These are phyloP conservation scores for Quercus suber DNA, from an alignment of 306 rosid genomes.

Conservation along the genomic window DNA sequence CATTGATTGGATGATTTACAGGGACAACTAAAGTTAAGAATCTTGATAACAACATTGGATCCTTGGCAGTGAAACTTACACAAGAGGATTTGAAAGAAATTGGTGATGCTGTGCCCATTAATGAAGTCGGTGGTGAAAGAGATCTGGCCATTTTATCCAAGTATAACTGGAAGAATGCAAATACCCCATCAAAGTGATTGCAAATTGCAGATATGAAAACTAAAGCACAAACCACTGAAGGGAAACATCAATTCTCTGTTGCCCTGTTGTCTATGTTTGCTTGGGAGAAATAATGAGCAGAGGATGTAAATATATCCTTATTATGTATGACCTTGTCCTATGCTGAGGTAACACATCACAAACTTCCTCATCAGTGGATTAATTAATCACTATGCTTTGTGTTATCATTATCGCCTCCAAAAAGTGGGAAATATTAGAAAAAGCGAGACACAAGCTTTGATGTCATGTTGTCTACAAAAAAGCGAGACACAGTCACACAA, in stretches of 20 bases:
- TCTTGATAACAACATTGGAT: conserved; percentile 58
- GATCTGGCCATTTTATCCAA: conserved; percentile 28
- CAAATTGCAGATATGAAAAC: neutral
- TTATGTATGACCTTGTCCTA: too few species aligned
- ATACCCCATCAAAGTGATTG: conserved; percentile 47
- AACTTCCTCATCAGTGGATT: too few species aligned
- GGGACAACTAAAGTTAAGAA: conserved; percentile 63
- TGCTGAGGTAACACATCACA: too few species aligned
- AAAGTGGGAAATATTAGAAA: too few species aligned
- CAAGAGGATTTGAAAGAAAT: conserved; percentile 50
- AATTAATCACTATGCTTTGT: too few species aligned
- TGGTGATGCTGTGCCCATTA: conserved; percentile 51
- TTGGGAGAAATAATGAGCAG: too few species aligned
- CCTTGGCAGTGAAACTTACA: conserved; percentile 56
- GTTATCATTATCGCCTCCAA: too few species aligned
- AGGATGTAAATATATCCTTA: too few species aligned
- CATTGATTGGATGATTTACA: conserved; percentile 24
- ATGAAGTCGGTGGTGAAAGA: conserved; percentile 50
- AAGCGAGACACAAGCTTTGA: too few species aligned
- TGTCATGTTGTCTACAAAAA: too few species aligned
- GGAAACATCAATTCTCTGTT: too few species aligned
- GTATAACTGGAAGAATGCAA: conserved; percentile 46
- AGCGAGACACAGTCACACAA: conserved; percentile 20
- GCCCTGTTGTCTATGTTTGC: too few species aligned
- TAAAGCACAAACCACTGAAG: neutral